Base-by-base conservation (phyloP, 2,329 filamentous ascomycete genomes). In the Metarhizium humberi region DNA sequence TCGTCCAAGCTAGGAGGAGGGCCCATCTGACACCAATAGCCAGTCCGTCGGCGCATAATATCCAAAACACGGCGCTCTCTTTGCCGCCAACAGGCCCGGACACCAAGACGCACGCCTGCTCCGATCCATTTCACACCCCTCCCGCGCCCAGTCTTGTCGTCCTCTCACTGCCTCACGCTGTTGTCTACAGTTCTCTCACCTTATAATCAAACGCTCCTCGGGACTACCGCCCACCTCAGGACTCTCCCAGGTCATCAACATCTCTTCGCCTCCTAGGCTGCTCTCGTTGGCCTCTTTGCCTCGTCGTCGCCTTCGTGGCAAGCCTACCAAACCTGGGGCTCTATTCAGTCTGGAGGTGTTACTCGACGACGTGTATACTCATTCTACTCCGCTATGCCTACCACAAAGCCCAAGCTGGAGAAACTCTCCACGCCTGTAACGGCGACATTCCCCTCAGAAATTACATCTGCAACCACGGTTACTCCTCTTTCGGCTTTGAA, bases 361-460 rank as follows among this genome's bases (percentile, higher is more conserved):
- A 32, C 34, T 30, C 6, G 45, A 36, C 36, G 42, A 38, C 36
- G 25, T 50, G 30, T 46, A 40, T 40, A 5, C 38, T 5, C 11
- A 11, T 13, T 16, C 51, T 53, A 72, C 76, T 50, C 50, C 53
- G 51, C 34, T 62, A 82, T 82, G 76, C 72, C 79, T 67, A 64
- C 74, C 56, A 67, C 66, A 65, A 81, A 80, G 68, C 82, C 82
- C 63, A 85, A 79, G 78, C 76, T 83, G 66, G 72, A 78, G 62
- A 79, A 81, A 72, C 76, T 86, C 69, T 76, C 79, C 62, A 86
- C 83, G 61, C 82, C 82, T 52, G 73, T 82, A 69, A 81, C 81
- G 59, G 79, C 79, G 59, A 82, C 78, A 53, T 86, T 86, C 64
- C 81, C 80, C 34, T 87, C 70, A 64, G 79, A 78, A 69, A 77